phyloP scores from a whole-genome alignment of 2,329 filamentous ascomycete genomes.

The Botrytis porri region DNA sequence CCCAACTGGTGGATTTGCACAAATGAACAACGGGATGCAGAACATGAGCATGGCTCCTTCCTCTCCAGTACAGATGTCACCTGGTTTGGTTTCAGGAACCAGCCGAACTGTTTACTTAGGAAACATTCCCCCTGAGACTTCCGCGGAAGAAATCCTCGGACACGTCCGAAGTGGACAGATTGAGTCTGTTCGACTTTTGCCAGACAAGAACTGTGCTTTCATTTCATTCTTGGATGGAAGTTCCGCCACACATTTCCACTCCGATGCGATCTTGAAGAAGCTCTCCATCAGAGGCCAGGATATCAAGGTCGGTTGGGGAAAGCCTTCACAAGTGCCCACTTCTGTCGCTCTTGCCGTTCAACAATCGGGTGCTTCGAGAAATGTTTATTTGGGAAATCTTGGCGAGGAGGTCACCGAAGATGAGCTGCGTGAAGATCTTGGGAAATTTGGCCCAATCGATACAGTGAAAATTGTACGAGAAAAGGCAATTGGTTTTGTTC shows the following conservation, averaged over 20 bases:
- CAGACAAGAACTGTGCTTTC: constrained; percentile 99
- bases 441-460: constrained; percentile 94
- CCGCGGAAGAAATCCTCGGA: constrained; percentile 91
- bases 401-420: constrained; percentile 88
- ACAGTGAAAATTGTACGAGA: constrained; percentile 97
- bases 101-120: constrained; percentile 96
- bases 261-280: constrained; percentile 99
- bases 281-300: constrained; percentile 97
- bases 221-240: constrained; percentile 98
- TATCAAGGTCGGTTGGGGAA: constrained; percentile 99
- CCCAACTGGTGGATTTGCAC: constrained; percentile 70
- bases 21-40: constrained; percentile 44
- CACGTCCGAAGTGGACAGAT: constrained; percentile 98
- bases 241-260: constrained; percentile 98
- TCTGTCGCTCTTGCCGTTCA: constrained; percentile 97
- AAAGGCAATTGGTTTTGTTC: constrained; percentile 96
- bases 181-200: constrained; percentile 93
- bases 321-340: constrained; percentile 95
- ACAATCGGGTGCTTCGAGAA: constrained; percentile 93
- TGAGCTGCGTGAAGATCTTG: constrained; percentile 88
- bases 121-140: constrained; percentile 97
- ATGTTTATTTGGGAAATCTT: constrained; percentile 93
- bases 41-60: constrained; percentile 56
- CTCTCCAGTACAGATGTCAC: constrained; percentile 71
- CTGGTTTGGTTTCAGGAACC: constrained; percentile 82